phyloP scores from a whole-genome alignment of 2,329 filamentous ascomycete species.

The Xylariaceae sp. region DNA sequence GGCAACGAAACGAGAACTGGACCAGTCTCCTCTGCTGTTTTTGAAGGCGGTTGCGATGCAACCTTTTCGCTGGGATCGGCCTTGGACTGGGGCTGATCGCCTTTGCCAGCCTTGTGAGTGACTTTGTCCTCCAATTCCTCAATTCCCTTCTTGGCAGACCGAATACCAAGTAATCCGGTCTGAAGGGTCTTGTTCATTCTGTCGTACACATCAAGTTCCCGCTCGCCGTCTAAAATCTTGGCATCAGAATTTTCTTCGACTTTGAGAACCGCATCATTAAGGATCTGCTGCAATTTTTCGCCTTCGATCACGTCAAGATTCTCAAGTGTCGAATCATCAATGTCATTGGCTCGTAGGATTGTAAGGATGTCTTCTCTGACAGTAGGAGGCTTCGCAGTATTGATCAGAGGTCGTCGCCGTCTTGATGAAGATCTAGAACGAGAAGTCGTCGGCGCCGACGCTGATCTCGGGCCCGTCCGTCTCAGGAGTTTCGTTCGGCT shows the following conservation, averaged over 20 bases:
- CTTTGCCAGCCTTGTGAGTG: constrained; percentile 35
- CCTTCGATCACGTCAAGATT: constrained; percentile 43
- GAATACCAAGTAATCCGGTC: constrained; percentile 46
- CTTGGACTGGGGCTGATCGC: constrained; percentile 13
- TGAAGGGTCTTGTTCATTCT: constrained; percentile 50
- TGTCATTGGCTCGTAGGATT: constrained; percentile 47
- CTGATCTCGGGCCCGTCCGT: constrained; percentile 21
- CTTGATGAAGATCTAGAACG: constrained; percentile 39
- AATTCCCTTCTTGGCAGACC: constrained; percentile 51
- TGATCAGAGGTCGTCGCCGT: constrained; percentile 43
- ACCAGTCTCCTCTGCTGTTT: constrained; percentile 22
- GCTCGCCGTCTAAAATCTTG: constrained; percentile 31
- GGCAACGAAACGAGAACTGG: constrained; percentile 43
- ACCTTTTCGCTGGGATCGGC: constrained; percentile 3
- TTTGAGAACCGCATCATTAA: constrained; percentile 26
- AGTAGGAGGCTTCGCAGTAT: constrained; percentile 49
- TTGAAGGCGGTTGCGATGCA: neutral
- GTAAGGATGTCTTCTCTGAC: constrained; percentile 52
- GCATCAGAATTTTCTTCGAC: constrained; percentile 27
- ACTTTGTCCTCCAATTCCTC: constrained; percentile 52
- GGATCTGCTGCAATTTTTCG: constrained; percentile 27
- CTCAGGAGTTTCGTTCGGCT: constrained; percentile 7
- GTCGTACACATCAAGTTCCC: constrained; percentile 41
- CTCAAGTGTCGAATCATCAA: constrained; percentile 57
- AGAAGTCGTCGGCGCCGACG: constrained; percentile 27